A percentile compares a stretch with the other conserved stretches of the same genome.
phyloP scores from a whole-genome alignment of 2,329 filamentous ascomycete genomes.

The Pyricularia sp. region DNA sequence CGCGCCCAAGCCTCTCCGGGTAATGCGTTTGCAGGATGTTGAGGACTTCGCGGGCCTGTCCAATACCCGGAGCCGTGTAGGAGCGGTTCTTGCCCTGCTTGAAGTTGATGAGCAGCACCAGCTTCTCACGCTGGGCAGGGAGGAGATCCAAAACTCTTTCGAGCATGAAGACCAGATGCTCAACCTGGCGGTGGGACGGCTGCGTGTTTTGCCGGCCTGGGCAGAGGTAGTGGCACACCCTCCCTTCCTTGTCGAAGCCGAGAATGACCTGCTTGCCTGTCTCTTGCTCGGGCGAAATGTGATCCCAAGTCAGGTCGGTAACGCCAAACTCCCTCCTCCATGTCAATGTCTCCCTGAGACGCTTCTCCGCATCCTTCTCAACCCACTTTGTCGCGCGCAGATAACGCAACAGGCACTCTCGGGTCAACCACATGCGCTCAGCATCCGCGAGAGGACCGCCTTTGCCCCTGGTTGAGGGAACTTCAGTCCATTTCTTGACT shows the following conservation, averaged over 20 bases:
- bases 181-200: constrained; percentile 72
- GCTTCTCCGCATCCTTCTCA: constrained; percentile 62
- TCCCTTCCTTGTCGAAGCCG: constrained; percentile 74
- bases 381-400: constrained; percentile 91
- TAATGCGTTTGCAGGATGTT: constrained; percentile 93
- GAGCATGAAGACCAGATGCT: constrained; percentile 94
- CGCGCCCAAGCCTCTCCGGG: constrained; percentile 80
- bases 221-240: constrained; percentile 87
- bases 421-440: constrained; percentile 84
- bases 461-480: constrained; percentile 47
- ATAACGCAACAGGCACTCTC: constrained; percentile 87
- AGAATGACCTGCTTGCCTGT: constrained; percentile 90
- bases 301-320: constrained; percentile 68
- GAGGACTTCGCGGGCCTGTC: constrained; percentile 73
- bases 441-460: constrained; percentile 61
- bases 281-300: constrained; percentile 89
- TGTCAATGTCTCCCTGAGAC: constrained; percentile 69
- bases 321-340: constrained; percentile 92
- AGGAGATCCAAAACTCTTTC: constrained; percentile 84
- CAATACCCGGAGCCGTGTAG: constrained; percentile 63
- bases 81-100: constrained; percentile 66
- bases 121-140: constrained; percentile 75
- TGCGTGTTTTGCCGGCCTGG: constrained; percentile 92
- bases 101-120: constrained; percentile 88
- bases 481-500: constrained; percentile 60